Evolutionary conservation across 1,139 yeast genomes (phyloP), one percentile per base, ranked within the genome.

Genomic region (Tardiomyces blankii): DNA sequence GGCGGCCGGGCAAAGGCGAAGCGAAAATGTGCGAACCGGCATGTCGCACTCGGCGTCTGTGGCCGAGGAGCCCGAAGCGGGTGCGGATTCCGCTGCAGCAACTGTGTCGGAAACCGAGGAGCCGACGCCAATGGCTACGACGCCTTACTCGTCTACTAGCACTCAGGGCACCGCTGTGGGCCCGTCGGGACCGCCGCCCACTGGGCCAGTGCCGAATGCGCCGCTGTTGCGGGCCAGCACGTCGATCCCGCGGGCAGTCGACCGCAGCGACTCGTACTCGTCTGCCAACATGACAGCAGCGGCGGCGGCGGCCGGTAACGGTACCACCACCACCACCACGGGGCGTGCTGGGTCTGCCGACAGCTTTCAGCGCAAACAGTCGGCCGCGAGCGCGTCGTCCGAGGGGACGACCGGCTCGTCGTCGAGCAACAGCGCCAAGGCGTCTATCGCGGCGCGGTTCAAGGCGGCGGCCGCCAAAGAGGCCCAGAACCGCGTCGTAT

Each of bases 401-500:
- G 25, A 21, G 7, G 25, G 25, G 7, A 21, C 25, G 25, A 13
- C 35, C 30, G 30, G 30, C 11, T 27, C 30, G 16, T 5, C n/a
- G 16, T 13, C 35, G 16, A 9, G 3, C 35, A 11, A 5, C 5
- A 30, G 9, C 35, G n/a, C 35, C 35, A 30, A 30, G 35, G 35
- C 35, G 5, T 13, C 16, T 4, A 30, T 30, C 3, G 11, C 35
- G 5, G 35, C 35, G 9, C n/a, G 16, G 9, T 14, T 30, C 35
- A 30, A 30, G 35, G 35, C 35, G 11, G 35, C 35, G 5, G 35
- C 35, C 35, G 35, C 35, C 35, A 30, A 30, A 30, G 35, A 30
- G 35, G 35, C 35, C 5, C 35, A 30, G 35, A 30, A 30, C 11
- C 35, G 35, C 35, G 35, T 30, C 16, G 35, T 42, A 6, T 53